phyloP scores from a whole-genome alignment of 1,139 yeast species.

The Candida sanyaensis region DNA sequence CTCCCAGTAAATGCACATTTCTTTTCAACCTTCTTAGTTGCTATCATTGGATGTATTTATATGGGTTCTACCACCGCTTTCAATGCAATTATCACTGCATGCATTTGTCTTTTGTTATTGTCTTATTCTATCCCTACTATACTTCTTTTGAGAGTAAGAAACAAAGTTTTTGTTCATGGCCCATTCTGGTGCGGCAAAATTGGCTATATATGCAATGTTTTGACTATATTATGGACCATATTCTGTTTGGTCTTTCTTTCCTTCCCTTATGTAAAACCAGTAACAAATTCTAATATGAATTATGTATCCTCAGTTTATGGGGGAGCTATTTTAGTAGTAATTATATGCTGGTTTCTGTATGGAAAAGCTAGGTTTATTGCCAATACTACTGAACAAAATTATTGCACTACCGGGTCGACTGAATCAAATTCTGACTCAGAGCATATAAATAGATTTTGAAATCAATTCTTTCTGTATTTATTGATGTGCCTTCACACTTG shows the following conservation, averaged over 20 bases:
- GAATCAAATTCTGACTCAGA: not conserved
- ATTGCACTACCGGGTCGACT: not conserved
- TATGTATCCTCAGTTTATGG: slow-evolving; percentile 44
- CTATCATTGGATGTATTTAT: slow-evolving; percentile 40
- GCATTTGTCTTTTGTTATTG: slow-evolving; percentile 41
- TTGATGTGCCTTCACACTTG: not conserved
- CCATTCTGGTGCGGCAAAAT: slow-evolving; percentile 59
- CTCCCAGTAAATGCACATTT: slow-evolving; percentile 45
- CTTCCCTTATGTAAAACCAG: slow-evolving; percentile 46
- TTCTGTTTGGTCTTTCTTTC: slow-evolving; percentile 43
- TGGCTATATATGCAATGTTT: slow-evolving; percentile 34
- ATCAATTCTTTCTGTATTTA: not conserved
- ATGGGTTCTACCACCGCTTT: slow-evolving; percentile 41
- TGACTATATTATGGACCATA: slow-evolving; percentile 37
- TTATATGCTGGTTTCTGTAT: slow-evolving; percentile 1
- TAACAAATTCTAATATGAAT: slow-evolving; percentile 42
- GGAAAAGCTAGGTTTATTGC: not conserved
- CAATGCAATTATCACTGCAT: slow-evolving; percentile 45
- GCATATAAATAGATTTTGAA: not conserved
- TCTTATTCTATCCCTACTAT: slow-evolving; percentile 39
- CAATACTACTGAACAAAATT: not conserved
- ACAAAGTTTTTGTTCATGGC: slow-evolving; percentile 55
- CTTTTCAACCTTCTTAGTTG: slow-evolving; percentile 37
- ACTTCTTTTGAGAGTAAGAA: slow-evolving; percentile 55
- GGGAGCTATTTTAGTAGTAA: slow-evolving; percentile 10